Evolutionary conservation across 495 filamentous ascomycete species (phyloP), one percentile per base, ranked within the genome.

Genomic region (Apiosordaria backusii): DNA sequence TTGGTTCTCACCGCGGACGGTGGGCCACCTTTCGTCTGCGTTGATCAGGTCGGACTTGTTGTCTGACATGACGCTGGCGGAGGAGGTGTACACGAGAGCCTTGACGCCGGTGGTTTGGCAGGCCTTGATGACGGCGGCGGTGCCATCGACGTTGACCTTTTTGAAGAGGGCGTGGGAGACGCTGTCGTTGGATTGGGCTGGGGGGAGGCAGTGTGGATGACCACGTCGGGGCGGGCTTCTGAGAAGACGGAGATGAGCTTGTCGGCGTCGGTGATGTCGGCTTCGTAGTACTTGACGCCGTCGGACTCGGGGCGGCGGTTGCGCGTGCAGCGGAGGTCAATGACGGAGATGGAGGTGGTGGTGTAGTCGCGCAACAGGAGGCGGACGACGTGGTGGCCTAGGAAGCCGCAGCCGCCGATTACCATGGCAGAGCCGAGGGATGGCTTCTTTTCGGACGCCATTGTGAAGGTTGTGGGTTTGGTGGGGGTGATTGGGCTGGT

Each of bases 131-230:
- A 98, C 80, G 21, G 82, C 89, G 68, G 85, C 87, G 0, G 94
- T 97, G 19, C 95, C 95, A 22, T 91, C 90, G 1, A 99, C 92
- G 77, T 98, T 99, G 67, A 99, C 95, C 80, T 91, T 93, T 63
- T 86, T 83, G 78, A 88, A 89, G 1, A 92, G 68, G 67, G 87
- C 88, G 60, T 86, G 79, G 2, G 79, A 79, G 61, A 83, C 79
- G 25, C 66, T 73, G 64, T 75, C 74, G 58, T 75, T 78, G 60
- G 76, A 76, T 26, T 81, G 81, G 24, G 86, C 81, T 4, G 85
- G 79, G 2, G 91, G 4, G 89, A 90, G n/a, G 94, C 96, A 13
- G 95, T 98, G 78, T 99, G 93, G 68, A 98, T 95, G 52, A 99
- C 90, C 13, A 95, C 86, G 70, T 92, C 87, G n/a, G 96, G 92